phyloP scores from a whole-genome alignment of 768 basidiomycete genomes.

The Hydnomerulius pinastri region DNA sequence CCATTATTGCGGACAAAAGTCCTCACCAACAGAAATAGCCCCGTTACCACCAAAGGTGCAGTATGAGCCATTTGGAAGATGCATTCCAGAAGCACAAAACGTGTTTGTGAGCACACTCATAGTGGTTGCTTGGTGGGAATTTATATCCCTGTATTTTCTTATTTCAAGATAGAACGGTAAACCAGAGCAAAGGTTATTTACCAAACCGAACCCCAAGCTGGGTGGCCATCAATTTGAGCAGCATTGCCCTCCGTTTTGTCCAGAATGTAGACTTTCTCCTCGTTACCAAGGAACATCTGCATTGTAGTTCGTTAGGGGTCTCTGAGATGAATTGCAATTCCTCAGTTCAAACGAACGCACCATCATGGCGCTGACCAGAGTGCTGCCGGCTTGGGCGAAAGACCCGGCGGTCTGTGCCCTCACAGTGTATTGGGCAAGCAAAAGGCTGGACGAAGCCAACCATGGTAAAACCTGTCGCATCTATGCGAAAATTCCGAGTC shows the following conservation, averaged over 20 bases:
- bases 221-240: slow-evolving; percentile 63
- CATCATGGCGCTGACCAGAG: slow-evolving; percentile 55
- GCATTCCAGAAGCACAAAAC: slow-evolving; percentile 82
- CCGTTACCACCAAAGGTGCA: slow-evolving; percentile 76
- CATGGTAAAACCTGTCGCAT: slow-evolving; percentile 4
- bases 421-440: neutral
- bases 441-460: slow-evolving; percentile 9
- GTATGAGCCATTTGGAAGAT: slow-evolving; percentile 76
- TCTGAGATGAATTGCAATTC: neutral
- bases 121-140: slow-evolving; percentile 16
- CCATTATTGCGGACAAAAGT: neutral
- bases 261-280: slow-evolving; percentile 81
- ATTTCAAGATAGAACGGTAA: slow-evolving; percentile 30
- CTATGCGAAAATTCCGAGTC: slow-evolving; percentile 1
- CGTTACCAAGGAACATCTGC: slow-evolving; percentile 79
- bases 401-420: slow-evolving; percentile 19
- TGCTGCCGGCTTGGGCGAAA: slow-evolving; percentile 26
- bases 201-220: slow-evolving; percentile 76
- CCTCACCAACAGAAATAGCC: slow-evolving; percentile 53
- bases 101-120: slow-evolving; percentile 57
- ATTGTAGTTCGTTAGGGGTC: neutral
- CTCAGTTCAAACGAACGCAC: slow-evolving; percentile 28
- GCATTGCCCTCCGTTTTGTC: slow-evolving; percentile 86
- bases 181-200: slow-evolving; percentile 14
- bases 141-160: slow-evolving; percentile 20